Base-by-base conservation (phyloP, 1,284 basidiomycete genomes). In the Ganoderma boninense region DNA sequence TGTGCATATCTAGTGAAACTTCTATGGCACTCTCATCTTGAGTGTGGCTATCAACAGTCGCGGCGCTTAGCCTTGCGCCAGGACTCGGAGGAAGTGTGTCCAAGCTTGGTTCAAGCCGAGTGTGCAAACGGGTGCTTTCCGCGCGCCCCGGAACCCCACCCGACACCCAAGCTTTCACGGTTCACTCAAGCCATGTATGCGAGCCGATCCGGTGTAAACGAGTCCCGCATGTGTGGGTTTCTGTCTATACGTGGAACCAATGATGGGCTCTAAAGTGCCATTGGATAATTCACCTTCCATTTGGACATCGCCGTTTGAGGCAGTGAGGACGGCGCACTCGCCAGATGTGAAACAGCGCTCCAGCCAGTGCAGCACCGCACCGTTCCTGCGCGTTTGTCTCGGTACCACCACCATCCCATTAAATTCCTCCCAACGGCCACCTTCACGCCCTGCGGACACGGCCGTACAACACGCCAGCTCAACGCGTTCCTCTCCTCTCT, bases 281-380 rank as follows among this genome's bases (percentile, higher is more conserved):
- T 38, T 38, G 35, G 29, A 32, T 32, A 32, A 32, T 40, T 29
- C 57, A 60, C 57, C 8, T 60, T 35, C 40, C 8, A 62, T 26
- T 67, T 40, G 60, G 69, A 64, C 40, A 67, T 44, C 46, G 63
- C 56, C 35, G 38, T 38, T 38, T 35, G 60, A n/a, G 71, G 73
- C 71, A 64, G 71, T 71, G 69, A 42, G 63, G 29, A 38, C 70
- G 67, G 65, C 60, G 57, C 52, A 69, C 16, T 64, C 66, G 38
- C 38, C 38, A 67, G 70, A 62, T 63, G 49, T 65, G 38, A 57
- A n/a, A 64, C 52, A 64, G 66, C 67, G 43, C 44, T 56, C 65
- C 70, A 69, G 65, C 71, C 71, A 69, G 71, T 68, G 67, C 69
- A 70, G 71, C 74, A 75, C 71, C 67, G 72, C 71, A 75, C 71